Conservation (phyloP, 345 rosid species). For the Camelina neglecta region DNA sequence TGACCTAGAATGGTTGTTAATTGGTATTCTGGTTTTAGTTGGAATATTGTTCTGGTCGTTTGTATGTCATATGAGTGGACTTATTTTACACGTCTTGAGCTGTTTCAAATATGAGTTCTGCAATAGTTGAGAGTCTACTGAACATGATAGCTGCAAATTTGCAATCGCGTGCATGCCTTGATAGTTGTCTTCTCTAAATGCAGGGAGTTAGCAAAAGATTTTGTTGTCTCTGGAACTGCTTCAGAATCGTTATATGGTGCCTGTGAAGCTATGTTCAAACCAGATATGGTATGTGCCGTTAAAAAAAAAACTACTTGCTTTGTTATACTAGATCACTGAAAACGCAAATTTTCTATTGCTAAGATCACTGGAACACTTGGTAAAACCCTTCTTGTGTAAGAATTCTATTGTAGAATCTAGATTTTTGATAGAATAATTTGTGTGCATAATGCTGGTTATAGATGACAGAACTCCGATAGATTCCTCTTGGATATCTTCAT, state of each 20-base stretch:
- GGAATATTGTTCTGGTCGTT: background rate
- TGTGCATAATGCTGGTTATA: background rate
- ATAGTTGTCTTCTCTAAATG: slow-evolving; percentile 27
- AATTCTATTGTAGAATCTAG: background rate
- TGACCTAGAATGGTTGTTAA: background rate
- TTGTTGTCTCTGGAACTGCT: slow-evolving; percentile 96
- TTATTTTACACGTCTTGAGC: background rate
- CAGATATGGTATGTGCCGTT: slow-evolving; percentile 72
- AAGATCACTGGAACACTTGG: background rate
- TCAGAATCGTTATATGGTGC: slow-evolving; percentile 96
- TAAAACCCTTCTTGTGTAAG: background rate
- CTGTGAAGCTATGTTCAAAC: slow-evolving; percentile 91
- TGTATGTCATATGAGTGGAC: slow-evolving; percentile 8
- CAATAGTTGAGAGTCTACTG: background rate
- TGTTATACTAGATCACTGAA: background rate
- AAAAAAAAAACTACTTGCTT: background rate
- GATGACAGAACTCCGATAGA: background rate
- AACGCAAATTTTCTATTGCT: background rate
- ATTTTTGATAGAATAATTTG: background rate
- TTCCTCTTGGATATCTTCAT: background rate
- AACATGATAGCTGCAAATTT: background rate
- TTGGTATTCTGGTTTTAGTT: slow-evolving; percentile 1
- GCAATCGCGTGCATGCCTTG: background rate
- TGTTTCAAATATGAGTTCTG: background rate
- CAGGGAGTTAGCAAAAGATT: slow-evolving; percentile 96